Conservation (phyloP, 768 basidiomycete genomes). For the Naganishia antarctica region DNA sequence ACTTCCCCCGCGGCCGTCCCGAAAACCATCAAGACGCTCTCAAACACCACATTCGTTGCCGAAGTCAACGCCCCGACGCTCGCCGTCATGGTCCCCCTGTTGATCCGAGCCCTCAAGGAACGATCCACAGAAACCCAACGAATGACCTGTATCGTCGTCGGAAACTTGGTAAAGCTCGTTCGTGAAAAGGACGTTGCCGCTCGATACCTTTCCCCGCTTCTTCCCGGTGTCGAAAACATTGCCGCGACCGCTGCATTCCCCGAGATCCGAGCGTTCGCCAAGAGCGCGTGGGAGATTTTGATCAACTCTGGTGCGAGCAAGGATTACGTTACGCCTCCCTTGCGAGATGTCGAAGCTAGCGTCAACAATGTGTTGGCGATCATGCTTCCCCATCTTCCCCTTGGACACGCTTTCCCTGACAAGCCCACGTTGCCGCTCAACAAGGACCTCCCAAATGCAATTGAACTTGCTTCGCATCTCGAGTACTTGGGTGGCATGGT, state of each 20-base stretch:
- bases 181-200: constrained; percentile 86
- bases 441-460: constrained; percentile 55
- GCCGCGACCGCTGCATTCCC: constrained; percentile 89
- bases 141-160: constrained; percentile 85
- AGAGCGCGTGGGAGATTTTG: constrained; percentile 72
- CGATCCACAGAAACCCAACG: constrained; percentile 95
- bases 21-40: constrained; percentile 88
- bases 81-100: constrained; percentile 86
- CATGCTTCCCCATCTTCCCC: constrained; percentile 60
- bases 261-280: constrained; percentile 91
- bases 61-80: constrained; percentile 95
- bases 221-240: constrained; percentile 85
- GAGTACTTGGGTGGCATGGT: constrained; percentile 69
- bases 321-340: constrained; percentile 60
- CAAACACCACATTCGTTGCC: constrained; percentile 91
- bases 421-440: constrained; percentile 54
- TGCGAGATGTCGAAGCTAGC: constrained; percentile 67
- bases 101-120: constrained; percentile 85
- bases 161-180: constrained; percentile 95
- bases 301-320: constrained; percentile 77
- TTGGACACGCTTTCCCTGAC: constrained; percentile 52
- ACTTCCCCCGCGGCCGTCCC: constrained; percentile 76
- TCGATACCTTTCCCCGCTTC: constrained; percentile 74
- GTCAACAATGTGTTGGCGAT: constrained; percentile 57
- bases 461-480: constrained; percentile 60